Conservation (phyloP, 345 rosid species). For the Bretschneidera sinensis region DNA sequence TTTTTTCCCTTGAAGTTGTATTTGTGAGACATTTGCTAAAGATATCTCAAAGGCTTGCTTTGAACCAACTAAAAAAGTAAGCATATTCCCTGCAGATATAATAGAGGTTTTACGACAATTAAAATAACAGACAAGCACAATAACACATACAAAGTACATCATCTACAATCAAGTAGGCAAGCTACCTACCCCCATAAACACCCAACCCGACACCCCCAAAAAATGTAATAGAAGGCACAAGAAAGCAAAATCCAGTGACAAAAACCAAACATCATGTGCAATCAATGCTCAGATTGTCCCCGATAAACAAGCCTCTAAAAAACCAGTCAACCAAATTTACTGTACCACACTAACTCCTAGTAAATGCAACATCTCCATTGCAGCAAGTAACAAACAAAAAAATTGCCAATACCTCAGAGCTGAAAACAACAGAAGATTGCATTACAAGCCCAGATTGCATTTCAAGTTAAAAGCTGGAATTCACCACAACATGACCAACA, state of each 20-base stretch:
- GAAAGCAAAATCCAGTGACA: background rate
- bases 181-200: background rate
- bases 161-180: background rate
- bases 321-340: background rate
- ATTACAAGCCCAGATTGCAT: background rate
- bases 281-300: background rate
- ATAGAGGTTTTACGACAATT: background rate
- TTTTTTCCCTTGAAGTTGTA: constrained; percentile 86
- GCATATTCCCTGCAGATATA: constrained; percentile 61
- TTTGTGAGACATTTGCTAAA: constrained; percentile 85
- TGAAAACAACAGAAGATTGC: background rate
- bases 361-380: too few relatives aligned
- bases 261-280: background rate
- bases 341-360: background rate
- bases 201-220: background rate
- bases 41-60: constrained; percentile 97
- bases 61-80: constrained; percentile 70
- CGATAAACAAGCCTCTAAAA: background rate
- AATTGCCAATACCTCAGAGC: background rate
- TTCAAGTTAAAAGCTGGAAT: background rate
- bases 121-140: background rate
- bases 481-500: background rate
- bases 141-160: background rate
- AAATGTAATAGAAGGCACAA: background rate
- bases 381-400: too few relatives aligned